Percentiles rank a stretch among this genome's conserved stretches.
These are phyloP conservation scores for Crepidotus variabilis DNA, from an alignment of 768 basidiomycete genomes.

Conservation along the genomic window DNA sequence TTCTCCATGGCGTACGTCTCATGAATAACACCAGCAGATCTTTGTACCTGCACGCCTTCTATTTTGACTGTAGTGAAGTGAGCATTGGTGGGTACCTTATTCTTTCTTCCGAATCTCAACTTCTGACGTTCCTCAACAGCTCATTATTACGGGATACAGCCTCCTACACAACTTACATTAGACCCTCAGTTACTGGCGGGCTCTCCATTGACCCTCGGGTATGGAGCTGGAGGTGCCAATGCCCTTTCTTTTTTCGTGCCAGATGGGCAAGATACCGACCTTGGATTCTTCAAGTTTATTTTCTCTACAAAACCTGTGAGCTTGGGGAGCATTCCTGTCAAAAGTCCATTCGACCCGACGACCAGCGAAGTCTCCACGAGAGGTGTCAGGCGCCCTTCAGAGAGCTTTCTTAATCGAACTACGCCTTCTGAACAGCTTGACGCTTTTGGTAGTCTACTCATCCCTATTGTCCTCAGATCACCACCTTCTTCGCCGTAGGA, in stretches of 20 bases:
- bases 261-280: constrained; percentile 10
- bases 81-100: constrained; percentile 10
- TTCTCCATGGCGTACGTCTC: constrained; percentile 11
- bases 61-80: constrained; percentile 16
- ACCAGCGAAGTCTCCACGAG: not conserved
- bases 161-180: not conserved
- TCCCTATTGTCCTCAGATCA: not conserved
- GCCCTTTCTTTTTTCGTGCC: constrained; percentile 11
- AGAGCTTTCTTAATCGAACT: not conserved
- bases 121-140: not conserved
- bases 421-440: not conserved
- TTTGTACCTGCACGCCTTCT: constrained; percentile 14
- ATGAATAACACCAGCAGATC: constrained; percentile 10
- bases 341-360: constrained; percentile 9
- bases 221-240: constrained; percentile 6
- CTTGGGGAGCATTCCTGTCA: constrained; percentile 7
- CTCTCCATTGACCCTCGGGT: constrained; percentile 12
- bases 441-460: not conserved
- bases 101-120: not conserved
- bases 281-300: constrained; percentile 14
- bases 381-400: not conserved
- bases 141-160: constrained; percentile 8
- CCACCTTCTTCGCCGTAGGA: not conserved
- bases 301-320: constrained; percentile 8
- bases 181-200: constrained; percentile 11